These are phyloP conservation scores for Echium plantagineum DNA, from an alignment of 257 asterid species.

Conservation along the genomic window DNA sequence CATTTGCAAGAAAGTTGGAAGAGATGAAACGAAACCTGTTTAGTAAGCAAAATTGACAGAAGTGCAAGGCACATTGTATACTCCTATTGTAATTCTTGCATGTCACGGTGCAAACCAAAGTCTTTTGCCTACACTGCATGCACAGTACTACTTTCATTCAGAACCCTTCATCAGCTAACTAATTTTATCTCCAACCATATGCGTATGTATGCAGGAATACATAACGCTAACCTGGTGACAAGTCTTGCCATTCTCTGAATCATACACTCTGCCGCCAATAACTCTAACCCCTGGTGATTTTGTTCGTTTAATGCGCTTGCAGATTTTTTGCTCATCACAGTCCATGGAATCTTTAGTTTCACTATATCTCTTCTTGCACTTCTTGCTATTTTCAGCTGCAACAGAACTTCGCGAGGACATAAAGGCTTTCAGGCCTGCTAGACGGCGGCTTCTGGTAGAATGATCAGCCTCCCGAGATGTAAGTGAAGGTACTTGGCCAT, in stretches of 20 bases:
- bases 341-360: not conserved
- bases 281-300: constrained; percentile 12
- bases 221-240: constrained; percentile 16
- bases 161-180: not conserved
- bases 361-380: not conserved
- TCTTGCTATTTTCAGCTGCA: not conserved
- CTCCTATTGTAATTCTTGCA: constrained; percentile 9
- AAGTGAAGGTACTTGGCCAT: not conserved
- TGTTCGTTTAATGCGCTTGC: not conserved
- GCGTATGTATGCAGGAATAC: not conserved
- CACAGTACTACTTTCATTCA: not conserved
- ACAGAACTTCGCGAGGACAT: not conserved
- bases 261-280: constrained; percentile 6
- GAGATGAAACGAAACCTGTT: constrained; percentile 9
- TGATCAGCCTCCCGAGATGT: no score
- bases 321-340: not conserved
- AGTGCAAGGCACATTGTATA: constrained; percentile 12
- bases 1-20: not conserved
- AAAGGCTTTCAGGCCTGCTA: no score
- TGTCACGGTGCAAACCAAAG: constrained; percentile 4
- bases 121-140: constrained; percentile 18
- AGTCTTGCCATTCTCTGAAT: constrained; percentile 16
- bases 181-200: not conserved
- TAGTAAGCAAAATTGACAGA: constrained; percentile 15
- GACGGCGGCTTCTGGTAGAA: no score